Percentiles rank a stretch among this genome's conserved stretches.
Evolutionary conservation across 768 basidiomycete species (phyloP).

Genomic region (Leccinum variicolor): DNA sequence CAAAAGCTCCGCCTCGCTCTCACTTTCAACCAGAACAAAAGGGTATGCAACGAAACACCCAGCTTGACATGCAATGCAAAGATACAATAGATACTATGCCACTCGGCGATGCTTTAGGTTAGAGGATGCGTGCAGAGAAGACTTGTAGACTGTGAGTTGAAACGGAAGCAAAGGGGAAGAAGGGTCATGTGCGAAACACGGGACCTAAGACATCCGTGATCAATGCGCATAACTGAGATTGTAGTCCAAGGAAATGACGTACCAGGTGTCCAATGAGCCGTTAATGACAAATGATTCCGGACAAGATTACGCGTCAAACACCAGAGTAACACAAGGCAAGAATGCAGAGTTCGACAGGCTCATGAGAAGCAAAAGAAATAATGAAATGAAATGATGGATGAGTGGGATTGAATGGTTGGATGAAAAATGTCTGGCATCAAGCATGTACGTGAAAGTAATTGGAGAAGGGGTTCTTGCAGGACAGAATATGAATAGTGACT

Average conservation of each 20-base stretch:
- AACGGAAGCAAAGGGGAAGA: background rate
- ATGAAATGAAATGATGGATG: background rate
- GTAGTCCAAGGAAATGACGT: background rate
- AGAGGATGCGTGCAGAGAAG: background rate
- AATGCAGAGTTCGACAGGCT: background rate
- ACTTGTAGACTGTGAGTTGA: background rate
- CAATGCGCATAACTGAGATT: background rate
- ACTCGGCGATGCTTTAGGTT: slow-evolving; percentile 9
- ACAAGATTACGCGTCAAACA: background rate
- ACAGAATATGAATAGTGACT: background rate
- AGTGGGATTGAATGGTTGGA: background rate
- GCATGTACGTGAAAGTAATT: slow-evolving; percentile 4
- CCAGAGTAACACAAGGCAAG: background rate
- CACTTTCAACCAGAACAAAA: background rate
- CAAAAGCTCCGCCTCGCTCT: background rate
- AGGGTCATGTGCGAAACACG: background rate
- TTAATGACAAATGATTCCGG: slow-evolving; percentile 3
- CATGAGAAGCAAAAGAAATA: background rate
- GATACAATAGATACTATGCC: slow-evolving; percentile 13
- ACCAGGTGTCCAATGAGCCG: slow-evolving; percentile 5
- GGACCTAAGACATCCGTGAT: slow-evolving; percentile 1
- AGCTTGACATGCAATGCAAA: slow-evolving; percentile 5
- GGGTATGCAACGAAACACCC: background rate
- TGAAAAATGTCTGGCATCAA: background rate
- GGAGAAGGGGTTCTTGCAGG: background rate